Base-by-base conservation (phyloP, 108 stramenopile genomes). In the Conticribra weissflogii region DNA sequence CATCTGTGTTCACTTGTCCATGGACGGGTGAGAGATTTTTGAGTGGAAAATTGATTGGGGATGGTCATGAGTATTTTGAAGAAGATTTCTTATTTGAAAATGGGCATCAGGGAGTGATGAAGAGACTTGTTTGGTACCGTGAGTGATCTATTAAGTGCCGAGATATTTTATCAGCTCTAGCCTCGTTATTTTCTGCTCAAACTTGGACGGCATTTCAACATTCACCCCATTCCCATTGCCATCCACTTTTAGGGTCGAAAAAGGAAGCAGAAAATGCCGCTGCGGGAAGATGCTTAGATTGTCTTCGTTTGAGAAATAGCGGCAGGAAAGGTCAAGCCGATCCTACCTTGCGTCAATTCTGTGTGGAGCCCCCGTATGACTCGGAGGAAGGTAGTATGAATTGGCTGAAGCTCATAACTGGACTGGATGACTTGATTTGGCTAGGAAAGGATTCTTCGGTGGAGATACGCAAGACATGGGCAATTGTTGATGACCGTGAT, bases 11-110 rank as follows among this genome's bases (percentile, higher is more conserved):
- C 25, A 44, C 46, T 3, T 66, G 66, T 23, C 53, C 53, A 5
- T 66, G 53, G 53, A 66, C 66, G 5, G 66, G 66, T 36, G 66
- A 66, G 36, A 36, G 66, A 45, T 66, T 54, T 55, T n/a, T 55
- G 23, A 66, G 66, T 45, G 66, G 66, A 1, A 66, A 66, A 28
- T 49, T 66, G 3, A 25, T 36, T 7, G 34, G 30, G 22, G 3
- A 32, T 28, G 23, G 22, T 1, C 21, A 2, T 14, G 53, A 66
- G 28, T 66, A 23, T 49, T n/a, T 27, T 18, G 62, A 48, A 48
- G 7, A 2, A 31, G 46, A 63, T 21, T 47, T 27, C 7, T 17
- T 25, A 30, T 29, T 50, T 47, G 47, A 3, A 3, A 27, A 63
- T 19, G 47, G 27, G 18, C 46, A 46, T 18, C 27, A 50, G 9